Evolutionary conservation across 768 basidiomycete species (phyloP).

Genomic region (Psilocybe cyanescens): DNA sequence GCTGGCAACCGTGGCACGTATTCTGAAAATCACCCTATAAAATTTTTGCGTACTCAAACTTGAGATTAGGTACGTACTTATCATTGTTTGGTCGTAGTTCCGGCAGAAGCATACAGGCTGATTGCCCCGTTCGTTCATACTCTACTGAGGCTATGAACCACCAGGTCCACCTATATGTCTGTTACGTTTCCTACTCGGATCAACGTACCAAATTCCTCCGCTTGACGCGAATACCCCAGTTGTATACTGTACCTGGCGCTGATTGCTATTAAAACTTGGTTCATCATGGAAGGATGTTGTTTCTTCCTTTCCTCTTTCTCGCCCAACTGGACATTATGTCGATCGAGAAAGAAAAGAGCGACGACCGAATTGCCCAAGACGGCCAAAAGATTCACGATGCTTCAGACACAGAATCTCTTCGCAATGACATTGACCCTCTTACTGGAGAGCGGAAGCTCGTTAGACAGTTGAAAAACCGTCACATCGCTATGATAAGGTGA

Average conservation of each 20-base stretch:
- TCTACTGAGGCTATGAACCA: background rate
- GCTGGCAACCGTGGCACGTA: background rate
- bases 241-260: conserved; percentile 9
- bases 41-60: background rate
- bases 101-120: background rate
- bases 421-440: conserved; percentile 3
- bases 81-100: background rate
- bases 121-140: background rate
- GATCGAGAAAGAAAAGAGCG: conserved; percentile 20
- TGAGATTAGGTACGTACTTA: background rate
- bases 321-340: conserved; percentile 10
- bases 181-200: conserved; percentile 13
- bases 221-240: conserved; percentile 7
- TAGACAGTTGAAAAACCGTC: conserved; percentile 75
- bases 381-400: background rate
- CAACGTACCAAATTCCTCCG: conserved; percentile 10
- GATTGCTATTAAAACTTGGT: conserved; percentile 12
- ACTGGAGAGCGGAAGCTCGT: conserved; percentile 38
- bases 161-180: background rate
- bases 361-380: background rate
- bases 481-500: conserved; percentile 82
- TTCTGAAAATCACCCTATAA: background rate
- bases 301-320: conserved; percentile 5
- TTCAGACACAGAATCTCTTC: conserved; percentile 22
- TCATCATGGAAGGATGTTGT: background rate